Evolutionary conservation across 169 alveolate genomes (phyloP).

Genomic region (Plasmodium relictum): DNA sequence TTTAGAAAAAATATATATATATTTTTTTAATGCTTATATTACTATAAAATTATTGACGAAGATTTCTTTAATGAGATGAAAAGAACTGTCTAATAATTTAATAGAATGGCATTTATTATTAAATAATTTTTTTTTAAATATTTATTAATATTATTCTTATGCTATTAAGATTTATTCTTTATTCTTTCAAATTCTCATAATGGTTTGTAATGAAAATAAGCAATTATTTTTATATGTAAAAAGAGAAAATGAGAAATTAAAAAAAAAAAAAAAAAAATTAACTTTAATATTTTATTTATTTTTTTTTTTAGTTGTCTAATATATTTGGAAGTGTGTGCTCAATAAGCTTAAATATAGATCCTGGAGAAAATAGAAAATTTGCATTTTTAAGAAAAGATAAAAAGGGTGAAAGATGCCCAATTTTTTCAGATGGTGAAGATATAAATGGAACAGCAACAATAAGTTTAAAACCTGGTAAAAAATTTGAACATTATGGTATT

Average conservation of each 20-base stretch:
- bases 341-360: slow-evolving; percentile 82
- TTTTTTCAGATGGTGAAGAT: slow-evolving; percentile 92
- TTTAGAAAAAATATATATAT: no score
- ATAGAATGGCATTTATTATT: slow-evolving; percentile 7
- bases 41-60: no score
- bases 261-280: background rate
- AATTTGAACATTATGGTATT: slow-evolving; percentile 98
- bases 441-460: slow-evolving; percentile 93
- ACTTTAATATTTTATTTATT: background rate
- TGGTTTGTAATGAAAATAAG: slow-evolving; percentile 8
- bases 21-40: no score
- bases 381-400: slow-evolving; percentile 82
- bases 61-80: background rate
- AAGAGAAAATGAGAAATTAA: background rate
- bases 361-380: slow-evolving; percentile 82
- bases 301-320: slow-evolving; percentile 81
- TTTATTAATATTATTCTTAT: slow-evolving; percentile 4
- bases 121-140: background rate
- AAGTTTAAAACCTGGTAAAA: slow-evolving; percentile 93
- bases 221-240: no score
- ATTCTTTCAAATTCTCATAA: background rate
- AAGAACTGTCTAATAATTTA: background rate
- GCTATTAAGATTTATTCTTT: background rate
- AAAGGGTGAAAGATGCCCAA: slow-evolving; percentile 89
- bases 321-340: slow-evolving; percentile 86